Conservation (phyloP, 345 rosid species). For the Cardamine chenopodiifolia region DNA sequence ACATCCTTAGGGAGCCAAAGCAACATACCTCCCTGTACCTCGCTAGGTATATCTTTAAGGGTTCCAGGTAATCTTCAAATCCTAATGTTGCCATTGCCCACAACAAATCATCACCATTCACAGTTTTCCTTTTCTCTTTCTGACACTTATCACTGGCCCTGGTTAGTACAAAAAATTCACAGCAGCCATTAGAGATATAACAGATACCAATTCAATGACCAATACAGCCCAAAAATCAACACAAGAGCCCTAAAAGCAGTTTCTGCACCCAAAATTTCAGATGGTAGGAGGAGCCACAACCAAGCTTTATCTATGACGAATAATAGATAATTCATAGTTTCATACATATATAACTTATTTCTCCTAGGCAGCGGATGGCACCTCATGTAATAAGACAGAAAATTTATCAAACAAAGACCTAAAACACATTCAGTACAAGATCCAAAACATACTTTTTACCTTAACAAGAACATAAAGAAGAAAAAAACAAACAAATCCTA, state of each 20-base stretch:
- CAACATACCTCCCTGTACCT: constrained; percentile 63
- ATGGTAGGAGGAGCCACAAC: background rate
- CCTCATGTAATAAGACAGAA: background rate
- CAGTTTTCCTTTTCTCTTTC: constrained; percentile 75
- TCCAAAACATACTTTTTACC: background rate
- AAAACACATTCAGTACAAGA: background rate
- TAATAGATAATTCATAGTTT: background rate
- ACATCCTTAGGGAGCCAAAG: constrained; percentile 2
- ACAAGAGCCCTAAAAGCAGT: background rate
- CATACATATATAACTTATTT: background rate
- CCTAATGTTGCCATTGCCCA: constrained; percentile 87
- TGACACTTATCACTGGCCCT: constrained; percentile 80
- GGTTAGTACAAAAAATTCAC: constrained; percentile 20
- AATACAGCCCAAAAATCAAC: constrained; percentile 9
- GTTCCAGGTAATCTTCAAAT: constrained; percentile 72
- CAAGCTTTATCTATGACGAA: background rate
- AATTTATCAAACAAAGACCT: background rate
- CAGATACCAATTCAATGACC: background rate
- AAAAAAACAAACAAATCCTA: background rate
- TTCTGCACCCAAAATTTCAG: background rate
- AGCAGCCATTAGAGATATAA: constrained; percentile 10
- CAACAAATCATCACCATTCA: constrained; percentile 75
- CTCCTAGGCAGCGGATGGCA: background rate
- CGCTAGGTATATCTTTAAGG: constrained; percentile 60
- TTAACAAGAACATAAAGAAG: background rate